Percentiles rank a stretch among this genome's conserved stretches.
These are phyloP conservation scores for Vitis hybrid DNA, from an alignment of 177 flowering plant species.

Conservation along the genomic window DNA sequence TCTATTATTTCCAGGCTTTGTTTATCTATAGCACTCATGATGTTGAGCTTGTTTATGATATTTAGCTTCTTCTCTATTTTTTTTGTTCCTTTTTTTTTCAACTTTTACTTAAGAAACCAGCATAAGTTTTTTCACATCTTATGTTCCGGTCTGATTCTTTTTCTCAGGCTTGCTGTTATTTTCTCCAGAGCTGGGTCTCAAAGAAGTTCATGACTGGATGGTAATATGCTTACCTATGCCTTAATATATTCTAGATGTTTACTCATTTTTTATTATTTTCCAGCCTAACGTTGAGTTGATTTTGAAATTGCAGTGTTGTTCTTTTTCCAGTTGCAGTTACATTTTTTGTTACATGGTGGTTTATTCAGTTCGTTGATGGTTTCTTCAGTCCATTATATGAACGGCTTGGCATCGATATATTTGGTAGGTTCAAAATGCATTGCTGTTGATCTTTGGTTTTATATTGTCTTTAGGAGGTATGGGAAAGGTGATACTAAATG, in stretches of 20 bases:
- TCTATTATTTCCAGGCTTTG: too few species aligned
- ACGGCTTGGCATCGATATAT: constrained; percentile 75
- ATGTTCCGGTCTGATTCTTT: constrained; percentile 2
- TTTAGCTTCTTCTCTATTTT: too few species aligned
- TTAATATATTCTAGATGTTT: not conserved
- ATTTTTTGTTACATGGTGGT: constrained; percentile 94
- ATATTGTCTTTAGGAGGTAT: not conserved
- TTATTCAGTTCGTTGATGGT: constrained; percentile 92
- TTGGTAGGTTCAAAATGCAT: constrained; percentile 51
- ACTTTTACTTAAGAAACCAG: not conserved
- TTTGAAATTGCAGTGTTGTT: constrained; percentile 73
- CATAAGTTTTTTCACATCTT: not conserved
- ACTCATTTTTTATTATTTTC: not conserved
- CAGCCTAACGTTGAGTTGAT: constrained; percentile 13
- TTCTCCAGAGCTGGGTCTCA: constrained; percentile 90
- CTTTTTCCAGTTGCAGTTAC: constrained; percentile 97
- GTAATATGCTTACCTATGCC: constrained; percentile 36
- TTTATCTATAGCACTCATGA: too few species aligned
- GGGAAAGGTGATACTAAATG: not conserved
- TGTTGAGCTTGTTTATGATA: too few species aligned
- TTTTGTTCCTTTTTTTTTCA: too few species aligned
- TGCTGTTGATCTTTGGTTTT: not conserved
- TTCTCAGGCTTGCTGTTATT: constrained; percentile 83
- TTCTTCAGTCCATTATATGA: constrained; percentile 97
- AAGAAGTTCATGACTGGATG: constrained; percentile 99